phyloP scores from a whole-genome alignment of 495 filamentous ascomycete species.

The Halenospora varia region DNA sequence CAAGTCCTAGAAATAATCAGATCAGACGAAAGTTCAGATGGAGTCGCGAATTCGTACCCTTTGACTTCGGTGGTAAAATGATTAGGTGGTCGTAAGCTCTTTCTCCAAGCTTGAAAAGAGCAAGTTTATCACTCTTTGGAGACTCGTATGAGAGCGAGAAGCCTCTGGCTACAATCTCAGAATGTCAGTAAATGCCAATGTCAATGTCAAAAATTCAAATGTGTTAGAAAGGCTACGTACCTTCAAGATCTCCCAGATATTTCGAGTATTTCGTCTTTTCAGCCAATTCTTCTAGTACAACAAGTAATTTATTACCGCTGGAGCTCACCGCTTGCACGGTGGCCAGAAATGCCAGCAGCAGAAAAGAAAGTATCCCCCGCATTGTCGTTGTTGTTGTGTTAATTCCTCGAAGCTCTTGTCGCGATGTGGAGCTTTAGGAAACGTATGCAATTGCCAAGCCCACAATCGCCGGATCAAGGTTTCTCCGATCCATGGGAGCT shows the following conservation, averaged over 20 bases:
- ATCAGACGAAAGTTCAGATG: neutral
- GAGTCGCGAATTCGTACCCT: conserved; percentile 51
- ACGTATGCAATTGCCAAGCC: conserved; percentile 32
- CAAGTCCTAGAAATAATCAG: conserved; percentile 58
- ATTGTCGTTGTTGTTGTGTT: conserved; percentile 45
- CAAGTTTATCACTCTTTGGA: conserved; percentile 77
- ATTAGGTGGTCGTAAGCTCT: conserved; percentile 86
- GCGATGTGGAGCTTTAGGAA: conserved; percentile 25
- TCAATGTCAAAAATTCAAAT: neutral
- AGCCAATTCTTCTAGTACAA: conserved; percentile 75
- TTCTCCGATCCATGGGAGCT: conserved; percentile 17
- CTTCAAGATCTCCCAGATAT: conserved; percentile 76
- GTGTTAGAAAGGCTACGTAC: conserved; percentile 42
- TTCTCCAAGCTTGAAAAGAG: conserved; percentile 84
- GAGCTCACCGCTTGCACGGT: conserved; percentile 73
- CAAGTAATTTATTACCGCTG: conserved; percentile 76
- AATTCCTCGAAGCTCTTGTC: conserved; percentile 17
- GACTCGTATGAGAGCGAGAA: conserved; percentile 77
- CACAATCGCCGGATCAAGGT: conserved; percentile 8
- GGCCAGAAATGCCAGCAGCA: conserved; percentile 59
- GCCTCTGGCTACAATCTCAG: conserved; percentile 60
- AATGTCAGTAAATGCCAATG: conserved; percentile 1
- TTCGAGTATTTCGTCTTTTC: conserved; percentile 78
- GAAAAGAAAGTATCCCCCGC: conserved; percentile 70
- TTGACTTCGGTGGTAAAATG: conserved; percentile 81